These are phyloP conservation scores for Zygnema circumcarinatum DNA, from an alignment of 139 green algal genomes.

Conservation along the genomic window DNA sequence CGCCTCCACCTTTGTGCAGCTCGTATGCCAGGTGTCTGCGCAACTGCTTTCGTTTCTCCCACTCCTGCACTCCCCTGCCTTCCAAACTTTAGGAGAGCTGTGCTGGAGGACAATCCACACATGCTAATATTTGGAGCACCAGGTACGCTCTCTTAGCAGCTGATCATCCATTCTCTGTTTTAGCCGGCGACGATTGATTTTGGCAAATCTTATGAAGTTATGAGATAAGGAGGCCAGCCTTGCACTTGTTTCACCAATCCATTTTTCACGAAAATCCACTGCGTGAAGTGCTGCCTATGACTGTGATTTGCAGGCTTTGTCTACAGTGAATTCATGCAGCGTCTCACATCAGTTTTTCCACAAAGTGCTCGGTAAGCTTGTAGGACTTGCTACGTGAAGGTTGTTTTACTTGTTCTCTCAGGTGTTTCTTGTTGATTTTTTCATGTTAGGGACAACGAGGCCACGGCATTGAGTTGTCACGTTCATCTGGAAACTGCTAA, in stretches of 20 bases:
- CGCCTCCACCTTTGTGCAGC: conserved; percentile 3
- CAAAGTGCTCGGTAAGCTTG: not conserved
- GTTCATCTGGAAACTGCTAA: no score
- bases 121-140: conserved; percentile 25
- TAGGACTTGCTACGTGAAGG: not conserved
- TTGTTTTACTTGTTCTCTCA: not conserved
- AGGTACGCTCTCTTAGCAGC: no score
- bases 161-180: no score
- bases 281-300: no score
- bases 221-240: no score
- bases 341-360: conserved; percentile 9
- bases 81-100: conserved; percentile 5
- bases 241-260: no score
- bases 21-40: conserved; percentile 25
- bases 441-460: no score
- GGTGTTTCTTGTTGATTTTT: no score
- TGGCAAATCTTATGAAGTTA: no score
- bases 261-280: no score
- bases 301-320: conserved; percentile 24
- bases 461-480: no score
- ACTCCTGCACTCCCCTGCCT: not conserved
- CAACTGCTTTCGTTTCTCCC: not conserved
- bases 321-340: conserved; percentile 11
- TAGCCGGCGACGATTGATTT: no score
- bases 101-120: conserved; percentile 23